Evolutionary conservation across 1,284 basidiomycete species (phyloP), one percentile per base, ranked within the genome.

Genomic region (Leccinum griseonigrum): DNA sequence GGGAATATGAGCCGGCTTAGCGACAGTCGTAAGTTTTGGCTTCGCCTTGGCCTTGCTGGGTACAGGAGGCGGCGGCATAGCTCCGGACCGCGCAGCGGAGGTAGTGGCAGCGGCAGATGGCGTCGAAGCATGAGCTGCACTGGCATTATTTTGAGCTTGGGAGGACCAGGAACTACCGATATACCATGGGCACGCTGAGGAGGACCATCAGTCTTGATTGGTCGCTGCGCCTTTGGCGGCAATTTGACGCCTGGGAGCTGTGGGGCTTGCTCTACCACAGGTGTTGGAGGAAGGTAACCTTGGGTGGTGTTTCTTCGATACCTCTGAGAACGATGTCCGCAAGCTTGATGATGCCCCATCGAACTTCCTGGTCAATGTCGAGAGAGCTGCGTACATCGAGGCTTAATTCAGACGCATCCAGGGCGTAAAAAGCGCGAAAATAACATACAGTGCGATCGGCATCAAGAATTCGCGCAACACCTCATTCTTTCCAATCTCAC

Each of bases 261-360:
- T 18, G 90, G 87, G 4, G 83, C 73, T 2, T 72, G 72, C 66
- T 94, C 92, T 4, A 74, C 67, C 1, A 88, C 80, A 10, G 93
- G 92, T 1, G 92, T 94, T 22, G 86, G 85, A 28, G 92, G 91
- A 58, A 95, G 82, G 64, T 90, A 59, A 94, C 87, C 60, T 92
- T 93, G 0, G 94, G 95, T n/a, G 90, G 80, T 4, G 87, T 84
- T 75, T 97, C 95, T 59, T 93, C 87, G 3, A 85, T 78, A 22
- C 92, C 90, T 57, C 89, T 87, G 66, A 97, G 91, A 56, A 97
- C 85, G 28, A 98, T 81, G 71, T 98, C 97, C 11, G 92, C 94
- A 10, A 98, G 80, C 77, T 98, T 98, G 69, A 99, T 81, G 56
- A 98, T 78, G 64, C 91, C 93, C 85, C 94, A 93, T 40, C 95